These are phyloP conservation scores for Calonectria hongkongensis DNA, from an alignment of 2,329 filamentous ascomycete species.

Conservation along the genomic window DNA sequence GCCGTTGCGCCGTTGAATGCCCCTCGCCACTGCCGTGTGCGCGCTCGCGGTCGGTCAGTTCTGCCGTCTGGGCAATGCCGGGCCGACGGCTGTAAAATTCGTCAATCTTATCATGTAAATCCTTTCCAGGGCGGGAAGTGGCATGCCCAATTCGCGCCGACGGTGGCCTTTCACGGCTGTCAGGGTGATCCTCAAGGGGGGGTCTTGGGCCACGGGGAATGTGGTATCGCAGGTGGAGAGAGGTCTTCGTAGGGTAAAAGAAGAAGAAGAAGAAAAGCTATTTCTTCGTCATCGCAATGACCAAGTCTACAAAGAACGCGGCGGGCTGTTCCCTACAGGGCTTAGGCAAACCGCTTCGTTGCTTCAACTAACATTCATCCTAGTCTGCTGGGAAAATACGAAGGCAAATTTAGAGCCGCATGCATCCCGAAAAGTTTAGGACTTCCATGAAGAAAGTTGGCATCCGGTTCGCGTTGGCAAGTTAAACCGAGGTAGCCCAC, in stretches of 20 bases:
- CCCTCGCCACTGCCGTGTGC: not conserved
- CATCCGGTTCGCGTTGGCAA: not conserved
- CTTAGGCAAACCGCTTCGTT: not conserved
- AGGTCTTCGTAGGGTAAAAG: not conserved
- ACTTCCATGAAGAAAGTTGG: not conserved
- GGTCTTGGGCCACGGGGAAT: slow-evolving; percentile 10
- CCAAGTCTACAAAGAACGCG: not conserved
- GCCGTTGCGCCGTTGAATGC: not conserved
- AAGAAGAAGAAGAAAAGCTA: not conserved
- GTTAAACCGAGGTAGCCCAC: slow-evolving; percentile 1
- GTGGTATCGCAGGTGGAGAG: slow-evolving; percentile 12
- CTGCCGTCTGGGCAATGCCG: slow-evolving; percentile 10
- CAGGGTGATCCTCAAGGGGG: slow-evolving; percentile 24
- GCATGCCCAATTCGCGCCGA: slow-evolving; percentile 2
- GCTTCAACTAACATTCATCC: not conserved
- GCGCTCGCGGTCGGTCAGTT: not conserved
- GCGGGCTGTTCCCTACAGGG: not conserved
- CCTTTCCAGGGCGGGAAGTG: slow-evolving; percentile 24
- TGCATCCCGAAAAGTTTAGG: slow-evolving; percentile 20
- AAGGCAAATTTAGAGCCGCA: slow-evolving; percentile 22
- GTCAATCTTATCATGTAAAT: slow-evolving; percentile 28
- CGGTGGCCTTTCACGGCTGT: slow-evolving; percentile 6
- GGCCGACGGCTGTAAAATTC: slow-evolving; percentile 18
- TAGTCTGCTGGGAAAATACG: slow-evolving; percentile 1
- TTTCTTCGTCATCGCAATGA: slow-evolving; percentile 12